Evolutionary conservation across 805 yeast genomes (phyloP), one percentile per base, ranked within the genome.

Genomic region (Scheffersomyces lignosus): DNA sequence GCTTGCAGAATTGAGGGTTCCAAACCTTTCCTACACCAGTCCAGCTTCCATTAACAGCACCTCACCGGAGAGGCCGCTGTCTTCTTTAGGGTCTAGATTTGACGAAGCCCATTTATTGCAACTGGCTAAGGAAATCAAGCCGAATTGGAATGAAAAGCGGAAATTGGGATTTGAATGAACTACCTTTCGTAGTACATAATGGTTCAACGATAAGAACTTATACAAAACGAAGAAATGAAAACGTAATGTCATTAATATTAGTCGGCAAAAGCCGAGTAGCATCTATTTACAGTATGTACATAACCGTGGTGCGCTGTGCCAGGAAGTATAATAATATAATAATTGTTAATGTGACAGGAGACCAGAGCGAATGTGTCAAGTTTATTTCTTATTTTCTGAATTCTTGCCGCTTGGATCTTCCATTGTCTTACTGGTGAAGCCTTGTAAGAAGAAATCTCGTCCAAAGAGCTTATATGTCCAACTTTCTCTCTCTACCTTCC

Each of bases 351-450:
- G n/a, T n/a, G n/a, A n/a, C n/a, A n/a, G n/a, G n/a, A n/a, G n/a
- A n/a, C n/a, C n/a, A n/a, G n/a, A n/a, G n/a, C n/a, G n/a, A n/a
- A n/a, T n/a, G n/a, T n/a, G n/a, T n/a, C n/a, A n/a, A 7, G 24
- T 20, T 20, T 20, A 7, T 20, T 7, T 7, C 10, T 20, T 20
- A 20, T 10, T 20, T 20, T 7, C 24, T 20, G 10, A 10, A 20
- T 20, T 20, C 10, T n/a, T n/a, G 7, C 24, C 24, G 10, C 9
- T 20, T 7, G 24, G 24, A 20, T 31, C 32, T 7, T 39, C 30
- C 62, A 68, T 61, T 3, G 74, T 65, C 39, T 58, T 63, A 38
- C 71, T 66, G 18, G 74, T 69, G 36, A 66, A 66, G 9, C 73
- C 73, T 36, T 69, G 73, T 32, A 67, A 55, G 42, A 58, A 69